These are phyloP conservation scores for Chrysoporthe cubensis DNA, from an alignment of 2,329 filamentous ascomycete species.

Conservation along the genomic window DNA sequence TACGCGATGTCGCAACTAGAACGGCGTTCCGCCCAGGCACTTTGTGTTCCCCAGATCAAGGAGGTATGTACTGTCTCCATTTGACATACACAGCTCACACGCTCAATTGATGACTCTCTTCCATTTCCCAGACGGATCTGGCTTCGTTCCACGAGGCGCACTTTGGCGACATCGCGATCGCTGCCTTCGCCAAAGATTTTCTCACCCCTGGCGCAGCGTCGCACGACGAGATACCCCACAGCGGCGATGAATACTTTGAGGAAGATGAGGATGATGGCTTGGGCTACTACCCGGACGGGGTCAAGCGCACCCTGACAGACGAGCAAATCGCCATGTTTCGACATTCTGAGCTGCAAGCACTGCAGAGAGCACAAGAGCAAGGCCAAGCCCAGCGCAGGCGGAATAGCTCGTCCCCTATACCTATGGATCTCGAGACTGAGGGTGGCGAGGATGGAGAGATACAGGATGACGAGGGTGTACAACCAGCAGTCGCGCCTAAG, in stretches of 20 bases:
- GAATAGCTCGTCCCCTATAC: conserved; percentile 12
- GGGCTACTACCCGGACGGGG: conserved; percentile 85
- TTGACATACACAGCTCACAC: background rate
- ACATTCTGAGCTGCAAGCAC: conserved; percentile 79
- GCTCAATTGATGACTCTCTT: background rate
- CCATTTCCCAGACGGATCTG: conserved; percentile 58
- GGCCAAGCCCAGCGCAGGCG: conserved; percentile 27
- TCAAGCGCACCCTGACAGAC: conserved; percentile 87
- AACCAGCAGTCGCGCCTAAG: conserved; percentile 36
- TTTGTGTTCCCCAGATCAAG: conserved; percentile 42
- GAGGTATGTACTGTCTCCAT: conserved; percentile 38
- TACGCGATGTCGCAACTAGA: conserved; percentile 25
- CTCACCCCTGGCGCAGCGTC: conserved; percentile 38
- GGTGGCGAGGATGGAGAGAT: conserved; percentile 31
- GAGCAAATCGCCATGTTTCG: conserved; percentile 90
- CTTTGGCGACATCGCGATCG: conserved; percentile 54
- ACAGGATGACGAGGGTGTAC: conserved; percentile 33
- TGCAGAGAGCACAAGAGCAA: conserved; percentile 58
- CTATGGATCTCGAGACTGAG: conserved; percentile 10
- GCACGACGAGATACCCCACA: conserved; percentile 31
- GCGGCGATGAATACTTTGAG: conserved; percentile 40
- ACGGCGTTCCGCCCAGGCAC: conserved; percentile 15
- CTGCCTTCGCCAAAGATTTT: conserved; percentile 53
- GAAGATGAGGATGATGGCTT: conserved; percentile 68
- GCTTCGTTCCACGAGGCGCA: conserved; percentile 62